Percentiles rank a stretch among this genome's conserved stretches.
phyloP scores from a whole-genome alignment of 2,329 filamentous ascomycete species.

The Colletotrichum sansevieriae region DNA sequence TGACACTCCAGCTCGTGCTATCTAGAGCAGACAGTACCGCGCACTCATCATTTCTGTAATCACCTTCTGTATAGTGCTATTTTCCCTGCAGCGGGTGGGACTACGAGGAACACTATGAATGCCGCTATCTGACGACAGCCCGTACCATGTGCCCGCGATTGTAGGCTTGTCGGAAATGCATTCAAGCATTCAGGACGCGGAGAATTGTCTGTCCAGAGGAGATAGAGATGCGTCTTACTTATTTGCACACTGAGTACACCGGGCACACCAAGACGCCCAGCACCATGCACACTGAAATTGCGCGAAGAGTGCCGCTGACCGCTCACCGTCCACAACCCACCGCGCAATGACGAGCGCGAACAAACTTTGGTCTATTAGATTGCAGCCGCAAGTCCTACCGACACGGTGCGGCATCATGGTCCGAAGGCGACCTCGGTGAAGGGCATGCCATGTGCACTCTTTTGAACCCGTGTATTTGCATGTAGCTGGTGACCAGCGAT shows the following conservation, averaged over 20 bases:
- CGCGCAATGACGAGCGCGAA: neutral
- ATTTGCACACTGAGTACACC: neutral
- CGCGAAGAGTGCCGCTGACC: neutral
- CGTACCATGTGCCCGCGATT: conserved; percentile 5
- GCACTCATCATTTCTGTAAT: neutral
- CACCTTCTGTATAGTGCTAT: neutral
- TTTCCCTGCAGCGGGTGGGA: neutral
- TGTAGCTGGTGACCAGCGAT: neutral
- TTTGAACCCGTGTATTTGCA: too few species aligned
- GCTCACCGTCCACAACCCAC: conserved; percentile 1
- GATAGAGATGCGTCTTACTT: neutral
- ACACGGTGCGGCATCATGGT: neutral
- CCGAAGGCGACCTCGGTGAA: neutral
- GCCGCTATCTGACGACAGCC: neutral
- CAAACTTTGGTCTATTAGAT: neutral
- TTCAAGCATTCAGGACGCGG: neutral
- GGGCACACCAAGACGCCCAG: neutral
- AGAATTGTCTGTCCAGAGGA: neutral
- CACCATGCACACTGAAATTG: neutral
- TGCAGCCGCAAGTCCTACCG: neutral
- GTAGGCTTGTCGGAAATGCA: neutral
- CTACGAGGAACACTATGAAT: neutral
- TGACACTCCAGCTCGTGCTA: neutral
- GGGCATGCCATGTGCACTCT: conserved; percentile 1
- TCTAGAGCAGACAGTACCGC: neutral